Percentiles rank a stretch among this genome's conserved stretches.
Conservation (phyloP, 169 alveolate genomes). For the Ichthyophthirius multifiliis region DNA sequence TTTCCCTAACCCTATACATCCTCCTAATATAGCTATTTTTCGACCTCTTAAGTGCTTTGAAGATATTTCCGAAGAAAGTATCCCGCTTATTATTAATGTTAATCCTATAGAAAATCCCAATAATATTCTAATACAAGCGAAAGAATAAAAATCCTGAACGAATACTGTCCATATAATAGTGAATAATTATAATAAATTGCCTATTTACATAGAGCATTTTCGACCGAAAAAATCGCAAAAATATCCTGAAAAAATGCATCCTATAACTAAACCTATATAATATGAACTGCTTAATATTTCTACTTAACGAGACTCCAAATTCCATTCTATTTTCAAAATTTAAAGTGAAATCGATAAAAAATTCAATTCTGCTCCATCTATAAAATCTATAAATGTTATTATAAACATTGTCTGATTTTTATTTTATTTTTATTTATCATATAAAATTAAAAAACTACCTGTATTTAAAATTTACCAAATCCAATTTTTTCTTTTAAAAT, state of each 20-base stretch:
- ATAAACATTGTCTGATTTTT: background rate
- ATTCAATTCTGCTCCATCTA: background rate
- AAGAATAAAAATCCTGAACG: background rate
- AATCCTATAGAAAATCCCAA: conserved; percentile 9
- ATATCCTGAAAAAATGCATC: conserved; percentile 19
- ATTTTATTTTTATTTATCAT: no score
- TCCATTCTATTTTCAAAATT: background rate
- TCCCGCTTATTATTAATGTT: conserved; percentile 5
- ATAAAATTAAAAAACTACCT: no score
- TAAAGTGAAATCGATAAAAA: background rate
- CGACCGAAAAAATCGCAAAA: conserved; percentile 22
- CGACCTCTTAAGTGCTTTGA: conserved; percentile 25
- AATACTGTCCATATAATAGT: conserved; percentile 19
- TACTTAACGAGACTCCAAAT: background rate
- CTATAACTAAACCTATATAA: conserved; percentile 19
- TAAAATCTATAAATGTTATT: background rate
- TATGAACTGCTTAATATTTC: conserved; percentile 14
- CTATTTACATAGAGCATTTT: background rate
- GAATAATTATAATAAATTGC: conserved; percentile 10
- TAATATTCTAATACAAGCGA: background rate
- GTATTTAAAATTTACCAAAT: conserved; percentile 20
- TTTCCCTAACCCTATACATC: conserved; percentile 11
- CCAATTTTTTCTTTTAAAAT: conserved; percentile 1
- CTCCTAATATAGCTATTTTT: background rate
- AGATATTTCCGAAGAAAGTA: conserved; percentile 18